Base-by-base conservation (phyloP, 164 flowering plant species). In the Taxillus chinensis region DNA sequence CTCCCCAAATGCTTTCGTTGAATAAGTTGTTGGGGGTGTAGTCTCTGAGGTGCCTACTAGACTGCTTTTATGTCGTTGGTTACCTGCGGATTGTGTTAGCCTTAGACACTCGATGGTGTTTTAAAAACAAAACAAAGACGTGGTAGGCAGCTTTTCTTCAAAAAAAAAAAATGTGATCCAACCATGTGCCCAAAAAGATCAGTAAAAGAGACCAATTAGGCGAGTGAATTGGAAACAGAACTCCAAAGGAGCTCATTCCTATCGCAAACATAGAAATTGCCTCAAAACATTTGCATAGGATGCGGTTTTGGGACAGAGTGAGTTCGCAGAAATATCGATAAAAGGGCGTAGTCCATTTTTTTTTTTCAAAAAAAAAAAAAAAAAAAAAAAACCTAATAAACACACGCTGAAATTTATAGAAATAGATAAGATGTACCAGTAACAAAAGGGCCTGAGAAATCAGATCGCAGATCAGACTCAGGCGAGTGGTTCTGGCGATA, bases 231-330 rank as follows among this genome's bases (percentile, higher is more conserved):
- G 76, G 74, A 68, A 46, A 63, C 12, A 48, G 13, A 48, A 43
- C 46, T 43, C 46, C 7, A 43, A 6, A 9, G 8, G 10, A 43
- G 17, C 1, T 27, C 9, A 37, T 72, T 40, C 45, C 61, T 79
- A 0, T 80, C 51, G 81, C 83, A 80, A 77, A 77, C 83, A 81
- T 53, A 80, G 83, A 80, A 80, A 80, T 80, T 80, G 83, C 83
- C 83, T 66, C 81, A 73, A 67, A 75, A 73, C 79, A 80, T 62
- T 3, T 3, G 46, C 46, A 6, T 43, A 6, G 7, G 7, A 6
- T 6, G 56, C 17, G 9, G 79, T 64, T 63, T 50, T 12, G 81
- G 81, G 83, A 80, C 83, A 77, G 83, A 80, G 83, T 80, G 83
- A 81, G 83, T 77, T 80, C 77, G 83, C 83, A 62, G 42, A 52